Base-by-base conservation (phyloP, 257 asterid species). In the Capsicum pubescens region DNA sequence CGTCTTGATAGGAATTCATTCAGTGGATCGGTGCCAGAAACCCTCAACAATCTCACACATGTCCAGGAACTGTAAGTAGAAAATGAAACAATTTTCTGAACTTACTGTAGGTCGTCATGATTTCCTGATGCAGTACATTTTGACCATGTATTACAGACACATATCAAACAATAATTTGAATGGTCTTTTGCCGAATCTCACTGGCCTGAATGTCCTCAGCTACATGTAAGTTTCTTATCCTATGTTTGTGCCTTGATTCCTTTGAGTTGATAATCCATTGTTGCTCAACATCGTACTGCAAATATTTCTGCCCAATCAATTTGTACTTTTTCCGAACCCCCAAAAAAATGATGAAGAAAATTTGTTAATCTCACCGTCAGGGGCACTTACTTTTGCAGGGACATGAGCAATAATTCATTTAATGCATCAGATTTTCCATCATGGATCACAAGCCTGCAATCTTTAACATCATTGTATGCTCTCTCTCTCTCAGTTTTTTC, bases 391-490 rank as follows among this genome's bases (percentile, higher is more conserved):
- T 71, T 68, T 74, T 91, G 85, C 97, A 95, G 98, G 95, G 98
- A 95, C 85, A 71, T 93, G 87, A 95, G 99, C 97, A 94, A 94
- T 82, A 94, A 94, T 80, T 81, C 97, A 5, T 95, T 95, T 76
- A 86, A 85, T 80, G 86, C 86, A 21, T 86, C 95, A 9, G 89
- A 87, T 79, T 57, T 90, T 86, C 97, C 97, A 1, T 70, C 88
- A 9, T 95, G 97, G 97, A 83, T 93, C 83, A 87, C 91, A 36
- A 90, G 91, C 44, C 82, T 93, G 89, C 82, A 85, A 83, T 91
- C 97, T 55, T 83, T 94, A 89, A 95, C 93, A 81, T 81, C 99
- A 70, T 82, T 95, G 99, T 95, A 91, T 13, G 61, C 21, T n/a
- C 16, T 17, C 58, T 26, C 7, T 74, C 84, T 63, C 82, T 67